Evolutionary conservation across 257 asterid species (phyloP).

Genomic region (Misopates orontium): DNA sequence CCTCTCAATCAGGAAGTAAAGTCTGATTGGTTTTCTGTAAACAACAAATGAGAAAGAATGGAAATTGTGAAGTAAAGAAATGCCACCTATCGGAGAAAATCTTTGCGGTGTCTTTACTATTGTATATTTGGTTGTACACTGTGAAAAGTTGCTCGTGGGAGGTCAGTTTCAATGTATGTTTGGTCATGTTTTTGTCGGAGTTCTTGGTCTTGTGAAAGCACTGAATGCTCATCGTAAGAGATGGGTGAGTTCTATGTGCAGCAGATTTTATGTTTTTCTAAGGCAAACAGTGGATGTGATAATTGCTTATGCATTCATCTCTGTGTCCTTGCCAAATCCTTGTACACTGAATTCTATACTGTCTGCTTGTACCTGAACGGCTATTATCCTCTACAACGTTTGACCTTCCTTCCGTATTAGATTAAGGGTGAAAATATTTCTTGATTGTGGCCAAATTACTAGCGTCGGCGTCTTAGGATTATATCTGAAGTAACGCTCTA

Average conservation of each 20-base stretch:
- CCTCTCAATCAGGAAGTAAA: slow-evolving; percentile 37
- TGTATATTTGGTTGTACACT: slow-evolving; percentile 1
- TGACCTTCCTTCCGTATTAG: too few species aligned
- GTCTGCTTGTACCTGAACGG: too few species aligned
- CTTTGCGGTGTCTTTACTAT: neutral
- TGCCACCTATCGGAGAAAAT: neutral
- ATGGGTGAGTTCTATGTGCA: neutral
- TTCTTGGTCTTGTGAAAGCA: neutral
- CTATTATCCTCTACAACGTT: too few species aligned
- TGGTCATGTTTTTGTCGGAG: slow-evolving; percentile 19
- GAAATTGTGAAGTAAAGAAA: slow-evolving; percentile 11
- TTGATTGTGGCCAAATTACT: too few species aligned
- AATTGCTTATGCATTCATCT: neutral
- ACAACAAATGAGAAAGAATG: neutral
- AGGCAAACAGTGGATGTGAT: neutral
- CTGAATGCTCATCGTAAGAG: slow-evolving; percentile 17
- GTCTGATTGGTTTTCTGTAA: too few species aligned
- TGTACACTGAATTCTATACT: too few species aligned
- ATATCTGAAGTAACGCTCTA: too few species aligned
- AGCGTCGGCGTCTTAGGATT: too few species aligned
- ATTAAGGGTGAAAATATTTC: too few species aligned
- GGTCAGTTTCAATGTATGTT: too few species aligned
- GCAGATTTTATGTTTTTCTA: neutral
- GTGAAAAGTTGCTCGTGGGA: neutral
- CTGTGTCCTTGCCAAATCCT: neutral